Evolutionary conservation across 2,329 filamentous ascomycete genomes (phyloP), one percentile per base, ranked within the genome.

Genomic region (Aspergillus puulaauensis): DNA sequence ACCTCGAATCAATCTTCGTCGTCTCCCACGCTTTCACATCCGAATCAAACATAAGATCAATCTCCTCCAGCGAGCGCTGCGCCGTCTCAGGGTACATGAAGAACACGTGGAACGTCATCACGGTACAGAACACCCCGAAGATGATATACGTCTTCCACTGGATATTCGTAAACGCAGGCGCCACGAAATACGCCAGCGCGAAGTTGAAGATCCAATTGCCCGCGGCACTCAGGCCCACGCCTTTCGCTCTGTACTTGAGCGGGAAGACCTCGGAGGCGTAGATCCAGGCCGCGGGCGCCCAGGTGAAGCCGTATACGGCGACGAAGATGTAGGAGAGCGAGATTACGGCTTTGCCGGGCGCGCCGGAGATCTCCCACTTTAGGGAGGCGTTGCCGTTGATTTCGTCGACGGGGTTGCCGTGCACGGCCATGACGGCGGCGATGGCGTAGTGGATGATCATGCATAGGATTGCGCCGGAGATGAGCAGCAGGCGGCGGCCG

Each of bases 41-140:
- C 0, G 62, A 61, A 9, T 73, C 69, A 66, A 92, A 92, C 59
- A 92, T 85, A 14, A 86, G 81, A 62, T 90, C 88, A 72, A 92
- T 87, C 72, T 93, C 89, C 69, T 93, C 90, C 0, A 93, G 82
- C 0, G 87, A 86, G 69, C 85, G 87, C 15, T 87, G 86, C 43
- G 85, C 83, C 0, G 89, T 92, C 73, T 91, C 84, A 0, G 87
- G 88, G 57, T 85, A 87, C 33, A 79, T 75, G 64, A 92, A 79
- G 71, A 84, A 84, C 68, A 90, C 86, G 70, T 91, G 88, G 52
- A 91, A 70, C 41, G 86, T 86, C 66, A 89, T 89, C 6, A 80
- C 80, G 1, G 80, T 82, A 68, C 89, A 90, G 77, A 92, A 91
- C 4, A 87, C 81, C 1, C 83, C 90, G 68, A 93, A 93, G 63